A percentile compares a stretch with the other conserved stretches of the same genome.
These are phyloP conservation scores for Metschnikowia similis DNA, from an alignment of 805 yeast species.

Conservation along the genomic window DNA sequence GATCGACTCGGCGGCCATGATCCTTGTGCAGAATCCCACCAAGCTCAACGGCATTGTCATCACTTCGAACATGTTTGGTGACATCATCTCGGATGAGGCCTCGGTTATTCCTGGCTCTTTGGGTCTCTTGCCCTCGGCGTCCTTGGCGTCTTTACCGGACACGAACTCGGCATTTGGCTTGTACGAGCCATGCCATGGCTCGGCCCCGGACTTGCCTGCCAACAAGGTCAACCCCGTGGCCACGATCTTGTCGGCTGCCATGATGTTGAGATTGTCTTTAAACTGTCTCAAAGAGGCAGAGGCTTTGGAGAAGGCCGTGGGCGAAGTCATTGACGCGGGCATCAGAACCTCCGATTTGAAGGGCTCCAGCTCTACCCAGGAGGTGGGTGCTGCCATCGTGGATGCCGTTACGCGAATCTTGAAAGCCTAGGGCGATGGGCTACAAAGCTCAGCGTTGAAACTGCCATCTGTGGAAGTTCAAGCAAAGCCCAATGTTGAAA, in stretches of 20 bases:
- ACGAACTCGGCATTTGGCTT: slow-evolving; percentile 91
- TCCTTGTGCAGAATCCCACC: slow-evolving; percentile 85
- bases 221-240: slow-evolving; percentile 95
- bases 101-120: slow-evolving; percentile 96
- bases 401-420: slow-evolving; percentile 60
- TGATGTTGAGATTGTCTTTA: slow-evolving; percentile 93
- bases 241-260: slow-evolving; percentile 90
- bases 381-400: slow-evolving; percentile 93
- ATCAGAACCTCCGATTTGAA: slow-evolving; percentile 89
- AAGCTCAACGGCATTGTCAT: slow-evolving; percentile 88
- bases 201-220: slow-evolving; percentile 89
- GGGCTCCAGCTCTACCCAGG: slow-evolving; percentile 77
- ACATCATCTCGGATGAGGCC: slow-evolving; percentile 96
- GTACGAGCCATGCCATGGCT: slow-evolving; percentile 98
- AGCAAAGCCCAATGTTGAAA: too few relatives aligned
- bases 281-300: slow-evolving; percentile 79
- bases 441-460: too few relatives aligned
- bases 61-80: slow-evolving; percentile 97
- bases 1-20: slow-evolving; percentile 99
- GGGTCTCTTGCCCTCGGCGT: slow-evolving; percentile 93
- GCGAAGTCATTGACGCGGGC: slow-evolving; percentile 73
- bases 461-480: too few relatives aligned
- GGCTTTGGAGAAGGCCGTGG: slow-evolving; percentile 86
- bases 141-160: slow-evolving; percentile 95
- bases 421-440: slow-evolving; percentile 7